Evolutionary conservation across 2,329 filamentous ascomycete genomes (phyloP).

Genomic region (Stromatinia cepivora): DNA sequence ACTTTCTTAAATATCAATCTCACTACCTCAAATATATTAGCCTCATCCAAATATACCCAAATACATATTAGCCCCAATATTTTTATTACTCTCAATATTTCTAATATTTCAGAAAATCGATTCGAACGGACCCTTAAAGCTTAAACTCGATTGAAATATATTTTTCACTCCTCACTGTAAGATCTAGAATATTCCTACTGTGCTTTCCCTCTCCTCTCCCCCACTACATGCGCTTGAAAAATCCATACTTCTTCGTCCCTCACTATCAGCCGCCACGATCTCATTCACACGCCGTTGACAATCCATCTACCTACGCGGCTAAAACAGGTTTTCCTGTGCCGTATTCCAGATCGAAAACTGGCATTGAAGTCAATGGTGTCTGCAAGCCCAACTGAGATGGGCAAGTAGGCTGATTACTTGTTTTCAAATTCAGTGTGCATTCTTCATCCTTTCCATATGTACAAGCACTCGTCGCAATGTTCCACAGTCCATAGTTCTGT

Average conservation of each 20-base stretch:
- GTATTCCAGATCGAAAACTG: background rate
- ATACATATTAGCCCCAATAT: too few species aligned
- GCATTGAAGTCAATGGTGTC: background rate
- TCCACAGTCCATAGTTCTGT: background rate
- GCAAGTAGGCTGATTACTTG: background rate
- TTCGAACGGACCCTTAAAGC: too few species aligned
- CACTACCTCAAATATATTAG: too few species aligned
- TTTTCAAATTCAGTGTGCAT: constrained; percentile 4
- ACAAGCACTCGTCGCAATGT: constrained; percentile 1
- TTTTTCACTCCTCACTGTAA: too few species aligned
- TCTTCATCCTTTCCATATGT: constrained; percentile 6
- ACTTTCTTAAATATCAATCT: too few species aligned
- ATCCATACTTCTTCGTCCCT: background rate
- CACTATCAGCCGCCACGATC: background rate
- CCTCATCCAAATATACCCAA: too few species aligned
- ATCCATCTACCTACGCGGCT: background rate
- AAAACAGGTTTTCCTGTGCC: background rate
- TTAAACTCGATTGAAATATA: too few species aligned
- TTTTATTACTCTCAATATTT: too few species aligned
- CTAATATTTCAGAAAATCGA: too few species aligned
- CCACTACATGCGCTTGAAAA: background rate
- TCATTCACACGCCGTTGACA: background rate
- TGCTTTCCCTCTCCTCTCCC: background rate
- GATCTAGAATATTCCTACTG: too few species aligned
- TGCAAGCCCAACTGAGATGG: background rate